Conservation (phyloP, 768 basidiomycete genomes). For the Boletus subparvulus region DNA sequence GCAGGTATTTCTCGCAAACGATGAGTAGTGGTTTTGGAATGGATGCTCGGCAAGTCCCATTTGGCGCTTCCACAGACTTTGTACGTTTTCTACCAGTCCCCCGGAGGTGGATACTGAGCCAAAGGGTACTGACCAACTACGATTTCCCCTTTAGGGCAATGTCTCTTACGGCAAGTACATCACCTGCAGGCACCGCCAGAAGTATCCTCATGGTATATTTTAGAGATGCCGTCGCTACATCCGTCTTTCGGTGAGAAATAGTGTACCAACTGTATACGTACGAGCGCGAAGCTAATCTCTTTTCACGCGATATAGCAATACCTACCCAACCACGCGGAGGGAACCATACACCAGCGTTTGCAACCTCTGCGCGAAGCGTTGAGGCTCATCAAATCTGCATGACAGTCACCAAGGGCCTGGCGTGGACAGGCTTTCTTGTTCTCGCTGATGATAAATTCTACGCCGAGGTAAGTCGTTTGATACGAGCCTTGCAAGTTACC, state of each 20-base stretch:
- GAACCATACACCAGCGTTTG: slow-evolving; percentile 75
- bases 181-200: slow-evolving; percentile 4
- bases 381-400: slow-evolving; percentile 66
- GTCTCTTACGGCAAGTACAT: slow-evolving; percentile 59
- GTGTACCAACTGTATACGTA: background rate
- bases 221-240: slow-evolving; percentile 63
- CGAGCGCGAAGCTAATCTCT: slow-evolving; percentile 21
- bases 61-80: slow-evolving; percentile 74
- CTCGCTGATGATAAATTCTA: slow-evolving; percentile 60
- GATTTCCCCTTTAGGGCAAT: slow-evolving; percentile 55
- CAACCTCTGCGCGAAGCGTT: slow-evolving; percentile 53
- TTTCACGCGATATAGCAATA: slow-evolving; percentile 48
- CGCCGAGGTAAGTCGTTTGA: slow-evolving; percentile 40
- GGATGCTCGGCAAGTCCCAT: slow-evolving; percentile 33
- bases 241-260: slow-evolving; percentile 53
- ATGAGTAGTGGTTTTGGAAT: slow-evolving; percentile 47
- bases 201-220: slow-evolving; percentile 15
- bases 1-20: slow-evolving; percentile 50
- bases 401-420: slow-evolving; percentile 57
- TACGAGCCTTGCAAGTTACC: background rate
- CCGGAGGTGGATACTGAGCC: background rate
- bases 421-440: slow-evolving; percentile 58
- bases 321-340: slow-evolving; percentile 68
- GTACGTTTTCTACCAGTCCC: slow-evolving; percentile 41
- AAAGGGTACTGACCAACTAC: slow-evolving; percentile 11